Evolutionary conservation across 352 stramenopile genomes (phyloP), one percentile per base, ranked within the genome.

Genomic region (Phytophthora hybrid): DNA sequence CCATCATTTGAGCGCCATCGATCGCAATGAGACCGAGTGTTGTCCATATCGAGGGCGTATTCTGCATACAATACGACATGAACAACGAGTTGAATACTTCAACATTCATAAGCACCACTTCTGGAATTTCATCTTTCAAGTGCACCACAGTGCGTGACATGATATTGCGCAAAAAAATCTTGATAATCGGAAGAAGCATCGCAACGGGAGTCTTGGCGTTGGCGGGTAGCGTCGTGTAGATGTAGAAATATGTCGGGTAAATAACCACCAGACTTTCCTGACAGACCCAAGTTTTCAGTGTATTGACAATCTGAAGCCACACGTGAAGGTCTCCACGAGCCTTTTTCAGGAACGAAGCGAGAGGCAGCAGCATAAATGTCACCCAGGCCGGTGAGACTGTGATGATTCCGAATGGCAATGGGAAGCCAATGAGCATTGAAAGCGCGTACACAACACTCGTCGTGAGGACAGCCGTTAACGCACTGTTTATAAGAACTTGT

Each of bases 21-120:
- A 82, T 63, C 1, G 26, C 37, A 9, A 82, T 76, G 8, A 82
- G 32, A 4, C 55, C 65, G 0, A 76, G 9, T 5, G 65, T 84
- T 4, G 70, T 85, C 31, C 32, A 58, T 29, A 80, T 59, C 10
- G 79, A 85, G 0, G 60, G 71, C 0, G 82, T 69, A 34, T 73
- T 84, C 32, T 88, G 79, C 70, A 87, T 78, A 55, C 79, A 85
- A 37, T 72, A 85, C 4, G 75, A 65, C 34, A 81, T 71, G 56
- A 83, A 89, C 0, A 87, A 59, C 10, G 79, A 73, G 51, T 77
- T 81, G 49, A 82, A 85, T 19, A 87, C 74, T 23, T 87, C 72
- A n/a, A 85, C 62, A 23, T 80, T 85, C 69, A 85, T 76, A 7
- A 84, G 63, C 11, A 87, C 74, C 10, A 80, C 58, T 46, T 68